Evolutionary conservation across 2,329 filamentous ascomycete species (phyloP), one percentile per base, ranked within the genome.

Genomic region (Bipolaris sorokiniana): DNA sequence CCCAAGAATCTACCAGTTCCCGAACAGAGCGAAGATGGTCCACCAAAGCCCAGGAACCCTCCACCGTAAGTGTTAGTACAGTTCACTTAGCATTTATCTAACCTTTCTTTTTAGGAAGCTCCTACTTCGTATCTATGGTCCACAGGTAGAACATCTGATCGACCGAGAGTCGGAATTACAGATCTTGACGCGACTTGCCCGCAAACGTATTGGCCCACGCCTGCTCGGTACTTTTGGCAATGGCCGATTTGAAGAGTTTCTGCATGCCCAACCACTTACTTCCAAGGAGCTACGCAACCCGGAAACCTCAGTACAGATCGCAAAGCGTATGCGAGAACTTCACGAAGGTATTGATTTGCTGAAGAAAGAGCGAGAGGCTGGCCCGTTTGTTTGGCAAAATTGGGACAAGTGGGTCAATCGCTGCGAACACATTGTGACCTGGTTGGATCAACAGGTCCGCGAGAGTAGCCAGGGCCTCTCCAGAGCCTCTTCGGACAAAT

Each of bases 271-370:
- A 36, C 88, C 95, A 0, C 83, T 99, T 40, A 94, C 88, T 0
- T 83, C 89, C 0, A 81, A 85, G 23, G 90, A 96, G 64, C 78
- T 99, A 44, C 88, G 91, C 36, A 86, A 91, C 31, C 86, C 91
- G 0, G 90, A 92, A 48, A 97, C 91, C 0, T 96, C 90, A 33
- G 90, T 86, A 70, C 91, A 97, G 72, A 99, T 99, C 71, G 94
- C 95, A 11, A 98, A 98, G 81, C 90, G 95, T 48, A 97, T 99
- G 92, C 86, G 93, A 61, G 95, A 99, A 76, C 83, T 99, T 34
- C 95, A 99, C 69, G 91, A 97, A 50, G 95, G 95, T 0, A 89
- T 99, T 60, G 92, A 97, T 26, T 81, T 99, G 18, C 83, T 97
- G 0, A 85, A 89, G 1, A 82, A 88, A 34, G 95, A 99, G 77